A percentile compares a stretch with the other conserved stretches of the same genome.
phyloP scores from a whole-genome alignment of 306 rosid genomes.

The Prunus salicina region DNA sequence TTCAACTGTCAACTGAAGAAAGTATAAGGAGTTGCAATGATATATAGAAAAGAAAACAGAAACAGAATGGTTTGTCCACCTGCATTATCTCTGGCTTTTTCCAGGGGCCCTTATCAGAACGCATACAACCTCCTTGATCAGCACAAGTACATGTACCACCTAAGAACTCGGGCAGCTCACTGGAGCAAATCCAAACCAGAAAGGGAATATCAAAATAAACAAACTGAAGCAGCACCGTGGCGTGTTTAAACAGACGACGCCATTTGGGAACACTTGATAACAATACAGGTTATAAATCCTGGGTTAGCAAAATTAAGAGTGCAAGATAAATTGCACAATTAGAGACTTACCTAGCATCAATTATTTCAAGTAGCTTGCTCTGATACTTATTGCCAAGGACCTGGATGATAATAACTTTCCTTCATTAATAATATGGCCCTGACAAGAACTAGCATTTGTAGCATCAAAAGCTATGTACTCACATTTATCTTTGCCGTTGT shows the following conservation, averaged over 20 bases:
- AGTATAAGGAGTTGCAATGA: constrained; percentile 3
- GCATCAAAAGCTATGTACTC: constrained; percentile 23
- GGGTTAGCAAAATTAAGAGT: too few relatives aligned
- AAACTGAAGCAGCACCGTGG: not conserved
- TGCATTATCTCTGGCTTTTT: constrained; percentile 56
- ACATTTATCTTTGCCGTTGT: constrained; percentile 86
- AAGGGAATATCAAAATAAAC: not conserved
- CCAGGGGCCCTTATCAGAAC: constrained; percentile 96
- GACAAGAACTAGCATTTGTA: constrained; percentile 21
- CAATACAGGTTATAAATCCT: not conserved
- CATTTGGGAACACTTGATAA: not conserved
- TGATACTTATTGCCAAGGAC: constrained; percentile 89
- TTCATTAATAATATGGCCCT: constrained; percentile 13
- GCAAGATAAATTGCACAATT: not conserved
- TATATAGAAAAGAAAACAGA: not conserved
- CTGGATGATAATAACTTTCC: constrained; percentile 42
- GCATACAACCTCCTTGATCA: constrained; percentile 84
- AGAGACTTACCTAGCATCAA: constrained; percentile 71
- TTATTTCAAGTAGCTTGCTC: constrained; percentile 81
- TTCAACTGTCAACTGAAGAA: not conserved
- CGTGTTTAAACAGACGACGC: not conserved
- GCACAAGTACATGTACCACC: constrained; percentile 91
- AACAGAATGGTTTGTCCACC: constrained; percentile 30
- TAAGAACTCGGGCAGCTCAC: constrained; percentile 84
- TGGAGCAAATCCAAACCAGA: constrained; percentile 29